Conservation (phyloP, 2,329 filamentous ascomycete species). For the Magnaporthiopsis incrustans region DNA sequence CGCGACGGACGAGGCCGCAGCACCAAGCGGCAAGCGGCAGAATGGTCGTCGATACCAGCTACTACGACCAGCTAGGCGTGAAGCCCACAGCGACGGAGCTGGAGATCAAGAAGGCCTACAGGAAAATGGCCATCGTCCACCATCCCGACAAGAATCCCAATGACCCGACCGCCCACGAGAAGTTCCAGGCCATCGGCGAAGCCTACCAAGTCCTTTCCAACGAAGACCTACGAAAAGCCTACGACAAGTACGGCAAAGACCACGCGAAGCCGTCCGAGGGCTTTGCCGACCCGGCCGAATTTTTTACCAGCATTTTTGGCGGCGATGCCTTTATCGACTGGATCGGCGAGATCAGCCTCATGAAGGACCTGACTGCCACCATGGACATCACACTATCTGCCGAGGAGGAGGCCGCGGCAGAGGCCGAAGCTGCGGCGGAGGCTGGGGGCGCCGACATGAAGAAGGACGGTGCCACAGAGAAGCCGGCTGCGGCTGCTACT, state of each 20-base stretch:
- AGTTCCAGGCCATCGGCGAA: constrained; percentile 81
- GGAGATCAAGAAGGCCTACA: constrained; percentile 95
- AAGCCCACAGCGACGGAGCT: constrained; percentile 77
- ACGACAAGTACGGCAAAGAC: constrained; percentile 97
- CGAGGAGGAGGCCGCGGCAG: constrained; percentile 44
- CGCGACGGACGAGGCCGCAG: not conserved
- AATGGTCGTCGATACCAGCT: constrained; percentile 84
- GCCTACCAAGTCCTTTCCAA: constrained; percentile 79
- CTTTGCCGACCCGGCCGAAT: constrained; percentile 93
- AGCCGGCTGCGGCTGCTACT: constrained; percentile 12
- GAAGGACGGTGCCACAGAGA: not conserved
- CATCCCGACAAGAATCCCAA: constrained; percentile 98
- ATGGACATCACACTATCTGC: constrained; percentile 95
- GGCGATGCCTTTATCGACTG: constrained; percentile 93
- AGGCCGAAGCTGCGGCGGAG: constrained; percentile 25
- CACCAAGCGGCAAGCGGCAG: not conserved
- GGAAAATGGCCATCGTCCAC: constrained; percentile 87
- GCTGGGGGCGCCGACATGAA: not conserved
- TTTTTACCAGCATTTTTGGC: constrained; percentile 97
- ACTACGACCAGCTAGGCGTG: constrained; percentile 83
- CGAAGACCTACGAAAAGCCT: constrained; percentile 76
- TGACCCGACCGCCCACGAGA: constrained; percentile 85
- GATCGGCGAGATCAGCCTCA: constrained; percentile 95
- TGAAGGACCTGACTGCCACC: constrained; percentile 95
- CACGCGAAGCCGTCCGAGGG: constrained; percentile 83